Conservation (phyloP, 306 rosid species). For the Sindora glabra region DNA sequence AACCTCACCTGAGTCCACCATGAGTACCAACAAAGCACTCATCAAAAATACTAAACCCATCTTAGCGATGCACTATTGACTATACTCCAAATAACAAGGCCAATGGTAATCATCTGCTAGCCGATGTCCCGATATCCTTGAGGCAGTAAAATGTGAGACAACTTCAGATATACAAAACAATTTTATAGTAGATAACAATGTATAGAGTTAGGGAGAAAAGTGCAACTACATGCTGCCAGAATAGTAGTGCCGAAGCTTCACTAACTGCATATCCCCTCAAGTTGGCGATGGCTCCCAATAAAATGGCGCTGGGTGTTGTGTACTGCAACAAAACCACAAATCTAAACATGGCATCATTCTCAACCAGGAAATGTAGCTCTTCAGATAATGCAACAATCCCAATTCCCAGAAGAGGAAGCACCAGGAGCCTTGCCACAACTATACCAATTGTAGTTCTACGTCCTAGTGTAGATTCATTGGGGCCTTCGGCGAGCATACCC, state of each 20-base stretch:
- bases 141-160: neutral
- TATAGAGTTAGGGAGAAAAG: conserved; percentile 73
- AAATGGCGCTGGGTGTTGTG: conserved; percentile 82
- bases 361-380: conserved; percentile 50
- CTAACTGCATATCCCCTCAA: conserved; percentile 86
- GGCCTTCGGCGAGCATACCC: conserved; percentile 92
- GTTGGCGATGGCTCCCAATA: conserved; percentile 81
- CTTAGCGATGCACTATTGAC: neutral
- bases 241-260: conserved; percentile 80
- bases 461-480: conserved; percentile 67
- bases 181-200: conserved; percentile 56
- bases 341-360: conserved; percentile 49
- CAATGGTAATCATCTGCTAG: conserved; percentile 7
- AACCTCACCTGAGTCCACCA: neutral
- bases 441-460: conserved; percentile 65
- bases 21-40: neutral
- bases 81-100: neutral
- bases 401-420: conserved; percentile 80
- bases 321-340: conserved; percentile 80
- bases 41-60: neutral
- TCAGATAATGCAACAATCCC: conserved; percentile 53
- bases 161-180: conserved; percentile 32
- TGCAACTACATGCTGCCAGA: conserved; percentile 87
- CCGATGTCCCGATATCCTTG: too few relatives aligned
- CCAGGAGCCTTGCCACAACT: conserved; percentile 61